phyloP scores from a whole-genome alignment of 345 rosid genomes.

The Syzygium grande region DNA sequence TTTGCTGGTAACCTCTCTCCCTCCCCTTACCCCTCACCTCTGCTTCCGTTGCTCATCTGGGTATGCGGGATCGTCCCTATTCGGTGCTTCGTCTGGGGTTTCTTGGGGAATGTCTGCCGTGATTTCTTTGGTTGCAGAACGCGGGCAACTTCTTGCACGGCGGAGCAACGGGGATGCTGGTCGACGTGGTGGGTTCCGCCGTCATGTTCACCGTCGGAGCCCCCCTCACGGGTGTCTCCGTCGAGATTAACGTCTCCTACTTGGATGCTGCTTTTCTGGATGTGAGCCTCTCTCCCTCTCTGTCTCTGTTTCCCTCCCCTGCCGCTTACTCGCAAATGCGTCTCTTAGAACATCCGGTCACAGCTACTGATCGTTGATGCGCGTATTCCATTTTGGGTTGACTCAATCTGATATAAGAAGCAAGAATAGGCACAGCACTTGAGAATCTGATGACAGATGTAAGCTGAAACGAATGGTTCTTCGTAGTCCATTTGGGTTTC shows the following conservation, averaged over 20 bases:
- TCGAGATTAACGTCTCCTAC: conserved; percentile 81
- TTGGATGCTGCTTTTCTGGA: conserved; percentile 76
- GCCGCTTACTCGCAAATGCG: not conserved
- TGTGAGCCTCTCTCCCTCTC: conserved; percentile 14
- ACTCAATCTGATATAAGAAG: not conserved
- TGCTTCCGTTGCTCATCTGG: not conserved
- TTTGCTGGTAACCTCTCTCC: conserved; percentile 38
- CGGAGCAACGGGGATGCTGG: conserved; percentile 86
- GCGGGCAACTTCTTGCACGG: conserved; percentile 89
- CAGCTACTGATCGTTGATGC: not conserved
- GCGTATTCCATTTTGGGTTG: not conserved
- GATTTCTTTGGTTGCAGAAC: conserved; percentile 32
- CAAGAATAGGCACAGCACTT: rapidly evolving
- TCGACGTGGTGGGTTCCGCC: conserved; percentile 84
- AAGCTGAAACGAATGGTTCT: not conserved
- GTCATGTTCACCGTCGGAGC: conserved; percentile 50
- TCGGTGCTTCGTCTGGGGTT: not conserved
- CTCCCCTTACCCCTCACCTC: not conserved
- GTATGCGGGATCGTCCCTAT: not conserved
- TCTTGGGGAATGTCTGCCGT: not conserved
- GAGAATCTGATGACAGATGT: not conserved
- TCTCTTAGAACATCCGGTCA: not conserved
- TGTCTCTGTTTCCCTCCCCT: not conserved
- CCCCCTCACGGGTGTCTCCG: conserved; percentile 52
- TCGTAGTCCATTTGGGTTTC: not conserved